Evolutionary conservation across 805 yeast species (phyloP), one percentile per base, ranked within the genome.

Genomic region (Blastobotrys parvus): DNA sequence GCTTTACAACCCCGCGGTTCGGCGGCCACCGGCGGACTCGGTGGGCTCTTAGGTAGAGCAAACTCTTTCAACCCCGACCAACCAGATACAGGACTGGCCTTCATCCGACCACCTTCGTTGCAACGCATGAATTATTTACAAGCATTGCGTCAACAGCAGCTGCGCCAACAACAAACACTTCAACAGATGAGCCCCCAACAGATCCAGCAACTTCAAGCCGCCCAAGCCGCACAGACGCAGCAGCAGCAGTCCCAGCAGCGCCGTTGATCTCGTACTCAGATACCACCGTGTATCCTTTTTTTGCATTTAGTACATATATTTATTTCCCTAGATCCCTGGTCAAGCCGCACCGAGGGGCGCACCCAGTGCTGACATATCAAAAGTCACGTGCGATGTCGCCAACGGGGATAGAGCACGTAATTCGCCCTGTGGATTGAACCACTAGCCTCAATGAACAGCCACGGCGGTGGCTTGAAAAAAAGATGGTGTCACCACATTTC

Each of bases 31-130:
- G 75, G 75, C 35, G 75, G 82, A 4, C 76, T 83, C 32, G 94
- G 94, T 11, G 84, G 88, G 3, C 64, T 83, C 40, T 82, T 80
- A 57, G 89, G 92, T n/a, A 71, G 92, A 43, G 78, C 88, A 38
- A 82, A 86, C 1, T 74, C 80, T 38, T 74, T 84, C 44, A 82
- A 83, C 58, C 75, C 85, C 11, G 92, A 80, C 47, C 74, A 76
- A 33, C 74, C 88, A 1, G 74, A 76, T 32, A 78, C 82, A n/a
- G n/a, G n/a, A n/a, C 39, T 53, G 23, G 54, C 49, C 34, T 55
- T 54, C 32, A 50, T 61, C 37, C 52, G 63, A n/a, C 60, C 66
- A 4, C 62, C 61, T 3, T 52, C 60, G 2, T 49, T 57, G 19
- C 64, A 43, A 22, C 25, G 38, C 4, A 8, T 20, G 25, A 20